These are phyloP conservation scores for Psilocybe cyanescens DNA, from an alignment of 768 basidiomycete genomes.

Conservation along the genomic window DNA sequence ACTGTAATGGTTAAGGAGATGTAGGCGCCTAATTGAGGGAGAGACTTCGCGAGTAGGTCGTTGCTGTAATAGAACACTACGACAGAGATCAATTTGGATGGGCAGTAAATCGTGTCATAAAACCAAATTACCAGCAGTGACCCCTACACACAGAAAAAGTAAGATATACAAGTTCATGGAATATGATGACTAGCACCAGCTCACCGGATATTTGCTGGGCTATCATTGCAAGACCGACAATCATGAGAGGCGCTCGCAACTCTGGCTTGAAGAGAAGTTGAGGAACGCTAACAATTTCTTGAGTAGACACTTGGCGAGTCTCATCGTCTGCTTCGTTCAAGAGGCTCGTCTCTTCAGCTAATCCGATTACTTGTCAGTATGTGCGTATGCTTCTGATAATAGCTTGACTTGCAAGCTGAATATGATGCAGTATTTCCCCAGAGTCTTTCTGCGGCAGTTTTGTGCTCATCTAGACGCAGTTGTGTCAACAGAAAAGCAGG, in stretches of 20 bases:
- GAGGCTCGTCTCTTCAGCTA: constrained; percentile 43
- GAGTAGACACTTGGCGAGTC: constrained; percentile 25
- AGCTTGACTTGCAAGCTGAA: constrained; percentile 27
- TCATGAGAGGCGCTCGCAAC: constrained; percentile 63
- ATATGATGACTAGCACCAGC: background rate
- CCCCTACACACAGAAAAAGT: constrained; percentile 45
- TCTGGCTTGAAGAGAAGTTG: constrained; percentile 56
- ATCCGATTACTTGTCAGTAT: background rate
- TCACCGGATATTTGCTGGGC: constrained; percentile 81
- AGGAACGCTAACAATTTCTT: constrained; percentile 48
- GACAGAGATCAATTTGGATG: constrained; percentile 1
- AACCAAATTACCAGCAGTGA: constrained; percentile 62
- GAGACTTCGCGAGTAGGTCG: constrained; percentile 77
- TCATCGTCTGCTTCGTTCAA: constrained; percentile 35
- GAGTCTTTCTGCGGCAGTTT: constrained; percentile 46
- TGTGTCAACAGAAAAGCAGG: constrained; percentile 68
- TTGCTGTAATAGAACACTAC: constrained; percentile 91
- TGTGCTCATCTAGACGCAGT: constrained; percentile 55
- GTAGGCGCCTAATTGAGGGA: constrained; percentile 83
- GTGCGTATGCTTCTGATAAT: background rate
- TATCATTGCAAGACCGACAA: constrained; percentile 72
- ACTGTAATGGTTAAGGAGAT: constrained; percentile 84
- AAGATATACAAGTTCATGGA: background rate
- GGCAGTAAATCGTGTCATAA: background rate
- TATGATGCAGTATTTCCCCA: constrained; percentile 47